Evolutionary conservation across 2,329 filamentous ascomycete genomes (phyloP).

Genomic region (Phoma sp.): DNA sequence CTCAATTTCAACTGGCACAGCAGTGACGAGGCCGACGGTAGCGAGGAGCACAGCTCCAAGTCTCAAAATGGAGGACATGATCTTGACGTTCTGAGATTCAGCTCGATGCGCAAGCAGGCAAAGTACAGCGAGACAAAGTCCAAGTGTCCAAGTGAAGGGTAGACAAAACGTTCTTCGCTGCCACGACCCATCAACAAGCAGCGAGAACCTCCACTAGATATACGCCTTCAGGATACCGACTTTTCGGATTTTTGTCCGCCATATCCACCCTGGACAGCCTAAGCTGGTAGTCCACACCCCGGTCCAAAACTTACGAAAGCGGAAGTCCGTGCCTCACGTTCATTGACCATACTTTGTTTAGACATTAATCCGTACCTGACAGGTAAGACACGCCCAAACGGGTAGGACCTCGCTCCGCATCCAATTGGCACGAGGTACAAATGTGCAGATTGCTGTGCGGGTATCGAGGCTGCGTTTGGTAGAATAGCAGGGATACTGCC

Average conservation of each 20-base stretch:
- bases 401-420: slow-evolving; percentile 3
- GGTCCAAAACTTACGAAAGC: slow-evolving; percentile 8
- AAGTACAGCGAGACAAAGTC: slow-evolving; percentile 1
- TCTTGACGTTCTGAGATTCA: neutral
- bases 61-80: slow-evolving; percentile 27
- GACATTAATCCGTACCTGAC: slow-evolving; percentile 16
- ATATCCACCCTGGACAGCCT: slow-evolving; percentile 5
- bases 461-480: neutral
- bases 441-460: slow-evolving; percentile 9
- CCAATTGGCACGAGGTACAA: neutral
- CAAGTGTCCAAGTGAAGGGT: neutral
- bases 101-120: slow-evolving; percentile 3
- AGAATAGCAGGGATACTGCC: slow-evolving; percentile 3
- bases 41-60: slow-evolving; percentile 29
- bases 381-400: slow-evolving; percentile 1
- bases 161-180: neutral
- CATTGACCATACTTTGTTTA: slow-evolving; percentile 13
- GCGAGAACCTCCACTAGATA: slow-evolving; percentile 7
- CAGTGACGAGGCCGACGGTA: slow-evolving; percentile 31
- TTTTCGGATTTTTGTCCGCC: slow-evolving; percentile 1
- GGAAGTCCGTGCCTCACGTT: slow-evolving; percentile 16
- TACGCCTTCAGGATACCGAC: slow-evolving; percentile 6
- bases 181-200: slow-evolving; percentile 5
- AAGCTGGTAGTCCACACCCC: slow-evolving; percentile 10
- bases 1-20: slow-evolving; percentile 36